Evolutionary conservation across 495 filamentous ascomycete genomes (phyloP), one percentile per base, ranked within the genome.

Genomic region (Tuber indicum): DNA sequence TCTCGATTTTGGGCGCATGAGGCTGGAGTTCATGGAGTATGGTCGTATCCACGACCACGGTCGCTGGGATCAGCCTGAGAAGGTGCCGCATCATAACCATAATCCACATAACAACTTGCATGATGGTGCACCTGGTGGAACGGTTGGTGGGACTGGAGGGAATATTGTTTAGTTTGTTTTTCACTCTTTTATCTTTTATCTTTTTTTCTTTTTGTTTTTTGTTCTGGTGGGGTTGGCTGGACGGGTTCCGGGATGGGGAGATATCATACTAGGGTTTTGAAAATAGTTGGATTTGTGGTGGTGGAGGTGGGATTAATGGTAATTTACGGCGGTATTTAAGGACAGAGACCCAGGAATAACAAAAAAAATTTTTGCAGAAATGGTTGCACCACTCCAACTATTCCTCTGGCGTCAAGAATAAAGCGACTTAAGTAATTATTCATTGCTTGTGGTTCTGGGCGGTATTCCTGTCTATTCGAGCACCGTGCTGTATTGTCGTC

Each of bases 1-100:
- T 32, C 21, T 82, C 16, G 81, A 82, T 76, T 82, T 82, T 49
- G 80, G 80, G 36, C 41, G 75, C 17, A 71, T 82, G 46, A 72
- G 75, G 17, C 70, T 82, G 9, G 71, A 73, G 36, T 80, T 82
- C 45, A 72, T 47, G 9, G 81, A 82, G 43, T 79, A 82, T 41
- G 81, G 81, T 9, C 66, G 81, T 17, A 75, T 82, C 49, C 71
- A 71, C 9, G 77, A 78, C 21, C 78, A 80, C 19, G 58, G 73
- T 17, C 62, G 70, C 21, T 75, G 77, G 77, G 69, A 80, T 52
- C 77, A 70, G 5, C 36, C 44, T 3, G 78, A 80, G 78, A 80
- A 80, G 73, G 62, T 10, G 5, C 10, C n/a, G 26, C 58, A 66
- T 4, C 58, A 36, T 62, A 32, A 62, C 1, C 32, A 32, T 26